Evolutionary conservation across 495 filamentous ascomycete genomes (phyloP), one percentile per base, ranked within the genome.

Genomic region (Glarea lozoyensis): DNA sequence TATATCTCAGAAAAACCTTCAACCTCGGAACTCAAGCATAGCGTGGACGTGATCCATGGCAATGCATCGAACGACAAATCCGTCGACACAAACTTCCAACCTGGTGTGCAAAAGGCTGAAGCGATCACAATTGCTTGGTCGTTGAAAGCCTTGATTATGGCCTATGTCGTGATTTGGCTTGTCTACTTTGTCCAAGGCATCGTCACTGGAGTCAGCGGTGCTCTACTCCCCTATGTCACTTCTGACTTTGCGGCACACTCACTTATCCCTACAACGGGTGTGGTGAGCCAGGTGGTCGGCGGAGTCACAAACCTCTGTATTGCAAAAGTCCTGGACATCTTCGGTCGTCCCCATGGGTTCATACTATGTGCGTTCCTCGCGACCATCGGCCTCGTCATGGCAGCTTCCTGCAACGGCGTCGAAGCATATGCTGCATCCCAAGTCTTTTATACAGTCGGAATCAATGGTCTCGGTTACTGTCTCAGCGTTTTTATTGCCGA

Each of bases 401-500:
- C 67, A 60, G 67, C 67, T 12, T 51, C 56, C 10, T 62, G 60
- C 45, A 55, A 50, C 3, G 60, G 63, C 29, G 50, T 64, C 20
- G 54, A 58, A 23, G 63, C 56, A 0, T 70, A 60, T 43, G 60
- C 58, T 44, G 60, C 63, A 2, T 63, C 63, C 13, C 56, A 64
- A 45, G 50, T 60, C 19, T 60, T 62, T 32, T 64, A 59, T 42
- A 46, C 39, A 43, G 44, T 46, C 44, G 60, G 42, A 22, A 55
- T 65, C 54, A 65, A 72, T 27, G 67, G 69, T 9, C 65, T 78
- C 45, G 68, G 64, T 42, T 66, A 73, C 46, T 65, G 67, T 33
- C 59, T 80, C 21, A 63, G 71, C 22, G 67, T 80, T 39, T 72
- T 81, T 57, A 69, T 76, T 22, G 73, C 78, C 11, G 79, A 81